Evolutionary conservation across 1,284 basidiomycete species (phyloP).

Genomic region (Boletus mariae): DNA sequence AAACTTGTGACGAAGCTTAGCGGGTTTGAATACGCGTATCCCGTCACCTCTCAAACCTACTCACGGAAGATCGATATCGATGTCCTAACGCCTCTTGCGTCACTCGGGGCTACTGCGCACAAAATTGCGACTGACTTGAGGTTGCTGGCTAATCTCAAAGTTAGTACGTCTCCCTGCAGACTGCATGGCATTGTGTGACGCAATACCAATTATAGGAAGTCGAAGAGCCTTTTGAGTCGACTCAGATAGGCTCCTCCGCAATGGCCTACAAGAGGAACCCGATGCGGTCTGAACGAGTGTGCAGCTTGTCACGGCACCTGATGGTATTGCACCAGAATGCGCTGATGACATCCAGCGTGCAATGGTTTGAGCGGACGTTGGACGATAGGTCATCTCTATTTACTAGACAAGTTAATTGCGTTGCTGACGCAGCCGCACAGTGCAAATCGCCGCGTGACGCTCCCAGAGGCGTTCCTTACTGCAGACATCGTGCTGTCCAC

Average conservation of each 20-base stretch:
- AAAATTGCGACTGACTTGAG: constrained; percentile 97
- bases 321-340: constrained; percentile 94
- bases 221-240: constrained; percentile 98
- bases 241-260: constrained; percentile 97
- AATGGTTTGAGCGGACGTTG: constrained; percentile 96
- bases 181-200: constrained; percentile 3
- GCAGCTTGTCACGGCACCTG: constrained; percentile 89
- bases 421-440: constrained; percentile 37
- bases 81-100: constrained; percentile 85
- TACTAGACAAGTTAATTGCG: constrained; percentile 2
- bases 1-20: constrained; percentile 85
- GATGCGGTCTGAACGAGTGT: constrained; percentile 97
- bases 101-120: constrained; percentile 92
- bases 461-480: constrained; percentile 96
- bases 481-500: constrained; percentile 96
- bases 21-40: constrained; percentile 93
- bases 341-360: constrained; percentile 86
- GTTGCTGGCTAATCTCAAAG: constrained; percentile 89
- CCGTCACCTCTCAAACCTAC: constrained; percentile 98
- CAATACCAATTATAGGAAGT: constrained; percentile 61
- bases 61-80: constrained; percentile 97
- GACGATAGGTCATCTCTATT: constrained; percentile 71
- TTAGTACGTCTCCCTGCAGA: constrained; percentile 21
- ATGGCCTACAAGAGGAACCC: constrained; percentile 99
- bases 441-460: constrained; percentile 93